Conservation (phyloP, 371 early-diverging fungal genomes). For the Mucor indicus region DNA sequence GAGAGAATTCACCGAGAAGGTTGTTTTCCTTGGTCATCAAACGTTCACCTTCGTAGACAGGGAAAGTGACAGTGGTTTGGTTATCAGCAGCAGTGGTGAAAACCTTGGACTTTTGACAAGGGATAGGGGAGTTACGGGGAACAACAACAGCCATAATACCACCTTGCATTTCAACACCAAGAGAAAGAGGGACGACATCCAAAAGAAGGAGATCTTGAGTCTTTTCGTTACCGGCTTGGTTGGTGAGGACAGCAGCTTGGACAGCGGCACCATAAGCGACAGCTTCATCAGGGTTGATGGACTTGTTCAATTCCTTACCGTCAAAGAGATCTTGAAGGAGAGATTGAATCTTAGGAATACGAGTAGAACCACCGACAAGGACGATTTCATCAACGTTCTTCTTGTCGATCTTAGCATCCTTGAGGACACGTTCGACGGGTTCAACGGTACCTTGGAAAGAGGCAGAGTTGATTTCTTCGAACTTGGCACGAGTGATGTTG, state of each 20-base stretch:
- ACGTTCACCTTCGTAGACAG: slow-evolving; percentile 93
- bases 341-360: slow-evolving; percentile 99
- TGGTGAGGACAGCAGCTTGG: slow-evolving; percentile 83
- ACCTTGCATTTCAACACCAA: slow-evolving; percentile 94
- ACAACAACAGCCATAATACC: slow-evolving; percentile 78
- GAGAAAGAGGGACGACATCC: slow-evolving; percentile 88
- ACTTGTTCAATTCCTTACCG: slow-evolving; percentile 80
- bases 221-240: slow-evolving; percentile 59
- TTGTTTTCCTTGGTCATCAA: slow-evolving; percentile 91
- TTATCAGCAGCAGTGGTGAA: slow-evolving; percentile 95
- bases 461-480: slow-evolving; percentile 90
- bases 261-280: slow-evolving; percentile 97
- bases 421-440: slow-evolving; percentile 79
- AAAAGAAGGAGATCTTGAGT: slow-evolving; percentile 74
- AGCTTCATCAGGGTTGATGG: slow-evolving; percentile 94
- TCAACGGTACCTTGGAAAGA: slow-evolving; percentile 83
- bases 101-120: slow-evolving; percentile 85
- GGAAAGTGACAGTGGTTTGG: slow-evolving; percentile 91
- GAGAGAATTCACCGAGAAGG: slow-evolving; percentile 88
- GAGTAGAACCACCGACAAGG: slow-evolving; percentile 99
- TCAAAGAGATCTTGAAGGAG: slow-evolving; percentile 94
- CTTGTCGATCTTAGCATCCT: slow-evolving; percentile 95
- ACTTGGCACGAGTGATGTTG: slow-evolving; percentile 90
- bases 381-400: slow-evolving; percentile 92
- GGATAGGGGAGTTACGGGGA: slow-evolving; percentile 88